Evolutionary conservation across 2,329 filamentous ascomycete genomes (phyloP).

Genomic region (Aurifilum marmelostoma): DNA sequence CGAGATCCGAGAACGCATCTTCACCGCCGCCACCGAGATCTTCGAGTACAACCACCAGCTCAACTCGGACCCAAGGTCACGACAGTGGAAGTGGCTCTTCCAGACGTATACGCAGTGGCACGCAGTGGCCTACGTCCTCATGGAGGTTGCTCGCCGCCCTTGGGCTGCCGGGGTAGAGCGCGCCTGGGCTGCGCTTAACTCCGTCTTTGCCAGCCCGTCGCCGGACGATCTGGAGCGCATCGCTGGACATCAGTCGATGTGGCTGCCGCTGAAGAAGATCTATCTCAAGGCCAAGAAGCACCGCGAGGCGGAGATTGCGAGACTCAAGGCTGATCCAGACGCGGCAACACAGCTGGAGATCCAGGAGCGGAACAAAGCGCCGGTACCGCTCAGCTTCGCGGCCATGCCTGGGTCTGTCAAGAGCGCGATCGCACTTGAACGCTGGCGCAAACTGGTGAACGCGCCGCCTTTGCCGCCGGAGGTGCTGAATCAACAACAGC

Average conservation of each 20-base stretch:
- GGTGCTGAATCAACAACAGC: neutral
- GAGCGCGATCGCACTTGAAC: constrained; percentile 50
- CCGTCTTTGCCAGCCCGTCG: constrained; percentile 38
- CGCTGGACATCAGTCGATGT: constrained; percentile 52
- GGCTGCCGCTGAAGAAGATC: constrained; percentile 58
- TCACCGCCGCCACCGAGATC: constrained; percentile 56
- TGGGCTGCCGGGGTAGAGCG: constrained; percentile 42
- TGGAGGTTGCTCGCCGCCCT: constrained; percentile 51
- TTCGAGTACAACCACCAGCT: constrained; percentile 60
- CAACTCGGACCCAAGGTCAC: constrained; percentile 52
- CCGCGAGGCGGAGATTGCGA: constrained; percentile 53
- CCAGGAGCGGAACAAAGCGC: constrained; percentile 48
- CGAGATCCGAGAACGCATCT: constrained; percentile 42
- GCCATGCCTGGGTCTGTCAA: constrained; percentile 51
- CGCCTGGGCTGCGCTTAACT: constrained; percentile 37
- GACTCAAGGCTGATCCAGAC: constrained; percentile 51
- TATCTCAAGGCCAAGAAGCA: constrained; percentile 56
- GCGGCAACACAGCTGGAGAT: constrained; percentile 54
- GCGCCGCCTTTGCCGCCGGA: constrained; percentile 32
- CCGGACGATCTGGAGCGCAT: constrained; percentile 49
- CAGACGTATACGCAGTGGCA: constrained; percentile 64
- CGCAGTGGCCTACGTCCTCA: constrained; percentile 58
- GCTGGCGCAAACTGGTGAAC: constrained; percentile 55
- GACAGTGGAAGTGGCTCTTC: constrained; percentile 62
- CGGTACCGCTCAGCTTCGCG: constrained; percentile 50